These are phyloP conservation scores for Tylopilus cervinicoccineus DNA, from an alignment of 768 basidiomycete species.

Conservation along the genomic window DNA sequence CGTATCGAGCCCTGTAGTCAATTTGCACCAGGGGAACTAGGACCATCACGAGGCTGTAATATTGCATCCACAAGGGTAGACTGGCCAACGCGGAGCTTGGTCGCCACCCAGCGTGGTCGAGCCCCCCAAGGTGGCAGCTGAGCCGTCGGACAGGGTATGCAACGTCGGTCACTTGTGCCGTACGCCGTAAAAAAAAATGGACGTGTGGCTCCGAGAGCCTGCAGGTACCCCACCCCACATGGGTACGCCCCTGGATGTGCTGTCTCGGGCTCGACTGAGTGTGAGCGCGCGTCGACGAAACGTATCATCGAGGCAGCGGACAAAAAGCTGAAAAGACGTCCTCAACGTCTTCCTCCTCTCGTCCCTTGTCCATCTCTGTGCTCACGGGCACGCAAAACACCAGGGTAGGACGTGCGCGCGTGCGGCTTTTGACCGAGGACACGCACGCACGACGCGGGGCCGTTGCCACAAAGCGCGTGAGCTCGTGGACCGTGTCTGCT, in stretches of 20 bases:
- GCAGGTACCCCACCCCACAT: too few species aligned
- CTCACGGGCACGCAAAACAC: too few species aligned
- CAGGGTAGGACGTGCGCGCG: too few species aligned
- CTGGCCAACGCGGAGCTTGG: constrained; percentile 13
- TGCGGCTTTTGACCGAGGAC: too few species aligned
- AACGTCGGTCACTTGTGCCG: too few species aligned
- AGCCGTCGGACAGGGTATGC: too few species aligned
- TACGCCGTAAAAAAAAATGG: too few species aligned
- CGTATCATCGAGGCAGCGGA: constrained; percentile 8
- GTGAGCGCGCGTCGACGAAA: constrained; percentile 4
- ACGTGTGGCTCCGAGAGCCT: too few species aligned
- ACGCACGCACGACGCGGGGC: constrained; percentile 1
- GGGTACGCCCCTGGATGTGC: background rate
- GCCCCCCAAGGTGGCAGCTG: background rate
- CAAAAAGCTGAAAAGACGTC: constrained; percentile 9
- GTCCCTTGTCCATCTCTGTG: constrained; percentile 5
- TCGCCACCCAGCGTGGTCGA: background rate
- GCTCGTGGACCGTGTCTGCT: constrained; percentile 6
- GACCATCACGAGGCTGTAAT: constrained; percentile 9
- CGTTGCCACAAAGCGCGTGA: constrained; percentile 9
- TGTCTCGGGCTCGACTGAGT: constrained; percentile 5
- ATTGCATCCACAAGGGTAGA: constrained; percentile 11
- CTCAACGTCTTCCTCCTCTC: background rate
- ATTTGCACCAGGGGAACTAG: constrained; percentile 12
- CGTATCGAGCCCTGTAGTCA: background rate